These are phyloP conservation scores for Acacia concinna DNA, from an alignment of 331 rosid genomes.

Conservation along the genomic window DNA sequence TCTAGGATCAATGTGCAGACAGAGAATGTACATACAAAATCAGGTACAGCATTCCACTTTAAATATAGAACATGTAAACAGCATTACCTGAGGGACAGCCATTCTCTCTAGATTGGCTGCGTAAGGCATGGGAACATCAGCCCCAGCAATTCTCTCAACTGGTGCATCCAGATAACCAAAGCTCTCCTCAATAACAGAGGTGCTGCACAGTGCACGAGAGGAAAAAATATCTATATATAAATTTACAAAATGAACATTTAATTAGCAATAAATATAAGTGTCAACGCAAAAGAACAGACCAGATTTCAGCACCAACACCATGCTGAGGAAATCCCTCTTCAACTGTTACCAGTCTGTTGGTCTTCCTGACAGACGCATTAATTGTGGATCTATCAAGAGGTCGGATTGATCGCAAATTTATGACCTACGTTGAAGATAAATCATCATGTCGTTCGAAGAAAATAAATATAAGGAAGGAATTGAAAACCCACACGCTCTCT, in stretches of 20 bases:
- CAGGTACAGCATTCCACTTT: not conserved
- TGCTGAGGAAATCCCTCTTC: conserved; percentile 99
- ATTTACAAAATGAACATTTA: conserved; percentile 11
- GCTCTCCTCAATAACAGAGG: conserved; percentile 92
- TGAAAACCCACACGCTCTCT: not conserved
- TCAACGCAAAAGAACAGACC: conserved; percentile 49
- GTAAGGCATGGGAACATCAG: conserved; percentile 98
- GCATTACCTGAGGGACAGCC: conserved; percentile 92
- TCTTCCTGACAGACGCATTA: conserved; percentile 90
- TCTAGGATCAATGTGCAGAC: conserved; percentile 1
- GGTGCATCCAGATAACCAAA: conserved; percentile 98
- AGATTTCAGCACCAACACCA: conserved; percentile 97
- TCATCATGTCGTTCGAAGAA: not conserved
- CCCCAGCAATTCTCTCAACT: conserved; percentile 90
- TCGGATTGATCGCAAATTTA: conserved; percentile 88
- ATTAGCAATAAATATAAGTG: conserved; percentile 12
- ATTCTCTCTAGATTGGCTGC: conserved; percentile 94
- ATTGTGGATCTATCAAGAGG: conserved; percentile 92
- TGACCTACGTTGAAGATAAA: conserved; percentile 50
- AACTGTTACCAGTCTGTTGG: conserved; percentile 85
- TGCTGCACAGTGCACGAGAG: conserved; percentile 52
- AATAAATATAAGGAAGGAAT: not conserved
- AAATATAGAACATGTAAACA: not conserved
- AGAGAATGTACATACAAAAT: not conserved
- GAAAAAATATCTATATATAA: not conserved